Evolutionary conservation across 225 moss, liverwort and hornwort species (phyloP).

Genomic region (Polytrichum commune): DNA sequence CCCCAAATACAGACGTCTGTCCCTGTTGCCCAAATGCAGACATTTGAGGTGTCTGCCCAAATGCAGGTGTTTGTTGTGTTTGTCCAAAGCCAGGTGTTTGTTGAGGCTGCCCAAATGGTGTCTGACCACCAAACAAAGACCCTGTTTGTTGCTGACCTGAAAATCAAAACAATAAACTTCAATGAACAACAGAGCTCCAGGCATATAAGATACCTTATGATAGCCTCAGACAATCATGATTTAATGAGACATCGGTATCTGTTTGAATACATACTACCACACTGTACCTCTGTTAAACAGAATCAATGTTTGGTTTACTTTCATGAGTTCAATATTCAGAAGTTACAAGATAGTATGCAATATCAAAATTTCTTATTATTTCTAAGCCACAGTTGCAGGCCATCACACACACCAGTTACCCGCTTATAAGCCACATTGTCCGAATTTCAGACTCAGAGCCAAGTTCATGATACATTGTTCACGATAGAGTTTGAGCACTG

Average conservation of each 20-base stretch:
- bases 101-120: conserved; percentile 67
- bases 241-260: too few species aligned
- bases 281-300: too few species aligned
- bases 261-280: too few species aligned
- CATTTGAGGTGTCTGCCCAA: conserved; percentile 42
- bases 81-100: conserved; percentile 36
- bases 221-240: not conserved
- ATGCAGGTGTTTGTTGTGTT: conserved; percentile 27
- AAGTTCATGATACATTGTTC: too few species aligned
- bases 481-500: too few species aligned
- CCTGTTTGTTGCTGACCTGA: conserved; percentile 58
- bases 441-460: too few species aligned
- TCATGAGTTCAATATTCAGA: too few species aligned
- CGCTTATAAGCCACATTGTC: not conserved
- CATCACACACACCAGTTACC: not conserved
- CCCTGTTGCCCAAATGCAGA: conserved; percentile 37
- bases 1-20: conserved; percentile 41
- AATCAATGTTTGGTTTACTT: too few species aligned
- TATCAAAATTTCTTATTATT: too few species aligned
- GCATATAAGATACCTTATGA: not conserved
- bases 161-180: not conserved
- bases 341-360: not conserved
- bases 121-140: conserved; percentile 61
- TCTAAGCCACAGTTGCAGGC: not conserved
- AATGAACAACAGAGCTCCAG: not conserved